Conservation (phyloP, 495 filamentous ascomycete genomes). For the Penicillium waksmanii region DNA sequence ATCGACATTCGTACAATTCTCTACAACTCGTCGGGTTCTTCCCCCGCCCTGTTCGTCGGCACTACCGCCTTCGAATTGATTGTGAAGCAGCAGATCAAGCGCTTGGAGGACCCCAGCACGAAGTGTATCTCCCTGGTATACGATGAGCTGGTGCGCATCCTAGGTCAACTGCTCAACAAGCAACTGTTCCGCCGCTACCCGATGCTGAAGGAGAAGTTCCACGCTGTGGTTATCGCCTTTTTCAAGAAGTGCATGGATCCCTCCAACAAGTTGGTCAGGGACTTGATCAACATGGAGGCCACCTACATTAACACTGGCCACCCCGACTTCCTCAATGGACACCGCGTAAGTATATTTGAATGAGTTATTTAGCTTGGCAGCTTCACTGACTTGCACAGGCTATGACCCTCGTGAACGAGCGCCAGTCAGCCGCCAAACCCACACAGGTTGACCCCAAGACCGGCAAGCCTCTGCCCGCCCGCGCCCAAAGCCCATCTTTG, state of each 20-base stretch:
- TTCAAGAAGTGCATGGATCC: slow-evolving; percentile 98
- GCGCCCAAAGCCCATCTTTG: slow-evolving; percentile 69
- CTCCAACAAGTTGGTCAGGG: slow-evolving; percentile 93
- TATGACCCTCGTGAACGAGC: slow-evolving; percentile 97
- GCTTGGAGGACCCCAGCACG: slow-evolving; percentile 92
- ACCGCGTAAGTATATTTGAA: slow-evolving; percentile 60
- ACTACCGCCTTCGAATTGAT: slow-evolving; percentile 98
- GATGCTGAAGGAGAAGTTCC: slow-evolving; percentile 92
- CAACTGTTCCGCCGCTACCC: slow-evolving; percentile 92
- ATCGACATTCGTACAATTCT: slow-evolving; percentile 96
- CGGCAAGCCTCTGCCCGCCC: slow-evolving; percentile 84
- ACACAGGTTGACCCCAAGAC: slow-evolving; percentile 99
- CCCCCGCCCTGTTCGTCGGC: slow-evolving; percentile 95
- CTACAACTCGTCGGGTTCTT: slow-evolving; percentile 97
- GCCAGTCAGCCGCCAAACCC: slow-evolving; percentile 76
- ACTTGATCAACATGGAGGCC: slow-evolving; percentile 92
- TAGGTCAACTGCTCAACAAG: slow-evolving; percentile 86
- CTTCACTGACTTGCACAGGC: slow-evolving; percentile 53
- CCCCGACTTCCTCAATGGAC: slow-evolving; percentile 96
- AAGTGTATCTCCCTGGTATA: slow-evolving; percentile 98
- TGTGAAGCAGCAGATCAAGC: slow-evolving; percentile 97
- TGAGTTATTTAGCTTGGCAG: background rate
- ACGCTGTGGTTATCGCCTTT: slow-evolving; percentile 89
- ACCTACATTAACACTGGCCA: slow-evolving; percentile 99
- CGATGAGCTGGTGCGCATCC: slow-evolving; percentile 95